These are phyloP conservation scores for Tetrapisispora pingtungensis DNA, from an alignment of 805 yeast species.

Conservation along the genomic window DNA sequence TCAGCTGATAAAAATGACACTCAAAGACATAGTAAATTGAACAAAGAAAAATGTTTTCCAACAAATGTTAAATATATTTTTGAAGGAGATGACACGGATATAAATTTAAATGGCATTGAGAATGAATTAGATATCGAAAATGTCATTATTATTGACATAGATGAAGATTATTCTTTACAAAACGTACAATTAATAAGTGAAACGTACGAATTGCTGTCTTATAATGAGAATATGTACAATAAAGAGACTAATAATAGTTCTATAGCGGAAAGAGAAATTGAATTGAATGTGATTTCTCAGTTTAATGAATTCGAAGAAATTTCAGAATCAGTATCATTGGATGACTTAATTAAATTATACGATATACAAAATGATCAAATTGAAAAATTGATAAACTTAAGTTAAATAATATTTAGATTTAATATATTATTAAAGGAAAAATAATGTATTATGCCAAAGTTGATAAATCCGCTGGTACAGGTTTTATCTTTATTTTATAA, in stretches of 20 bases:
- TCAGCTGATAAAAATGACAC: conserved; percentile 2
- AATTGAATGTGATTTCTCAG: conserved; percentile 21
- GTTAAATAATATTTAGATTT: background rate
- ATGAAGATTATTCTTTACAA: conserved; percentile 10
- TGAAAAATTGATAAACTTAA: conserved; percentile 5
- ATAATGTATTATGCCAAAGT: conserved; percentile 28
- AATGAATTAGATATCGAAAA: conserved; percentile 17
- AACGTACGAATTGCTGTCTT: conserved; percentile 18
- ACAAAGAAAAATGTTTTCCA: conserved; percentile 13
- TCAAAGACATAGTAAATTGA: conserved; percentile 1
- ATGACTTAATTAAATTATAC: conserved; percentile 18
- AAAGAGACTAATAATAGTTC: background rate
- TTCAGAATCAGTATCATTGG: conserved; percentile 11
- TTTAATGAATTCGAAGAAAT: conserved; percentile 13
- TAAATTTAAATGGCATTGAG: conserved; percentile 2
- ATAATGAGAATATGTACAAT: conserved; percentile 4
- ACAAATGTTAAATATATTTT: conserved; percentile 25
- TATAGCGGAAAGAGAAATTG: conserved; percentile 4
- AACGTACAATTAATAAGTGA: conserved; percentile 23
- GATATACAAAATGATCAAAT: conserved; percentile 22
- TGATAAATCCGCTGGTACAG: conserved; percentile 76
- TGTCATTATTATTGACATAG: conserved; percentile 19
- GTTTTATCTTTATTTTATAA: conserved; percentile 82
- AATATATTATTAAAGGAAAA: background rate
- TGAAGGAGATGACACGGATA: conserved; percentile 21